phyloP scores from a whole-genome alignment of 164 flowering plant species.

The Vitis amurensis region DNA sequence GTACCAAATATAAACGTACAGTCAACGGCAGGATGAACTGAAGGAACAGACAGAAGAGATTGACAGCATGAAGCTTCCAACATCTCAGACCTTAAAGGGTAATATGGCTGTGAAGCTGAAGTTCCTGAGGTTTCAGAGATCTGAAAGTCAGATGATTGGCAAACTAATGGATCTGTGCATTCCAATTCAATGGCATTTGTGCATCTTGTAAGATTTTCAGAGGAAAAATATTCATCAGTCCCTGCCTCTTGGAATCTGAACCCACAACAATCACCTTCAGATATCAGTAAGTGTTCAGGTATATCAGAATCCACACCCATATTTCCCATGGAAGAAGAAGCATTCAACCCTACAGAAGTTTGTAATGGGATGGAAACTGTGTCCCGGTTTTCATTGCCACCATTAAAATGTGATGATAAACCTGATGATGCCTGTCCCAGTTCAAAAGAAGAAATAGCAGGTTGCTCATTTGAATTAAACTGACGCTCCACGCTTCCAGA shows the following conservation, averaged over 20 bases:
- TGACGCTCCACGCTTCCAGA: slow-evolving; percentile 23
- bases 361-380: slow-evolving; percentile 24
- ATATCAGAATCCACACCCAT: slow-evolving; percentile 26
- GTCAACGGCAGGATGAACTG: slow-evolving; percentile 24
- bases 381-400: slow-evolving; percentile 28
- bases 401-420: slow-evolving; percentile 23
- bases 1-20: slow-evolving; percentile 17
- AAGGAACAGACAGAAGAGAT: slow-evolving; percentile 17
- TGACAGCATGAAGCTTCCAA: slow-evolving; percentile 35
- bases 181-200: slow-evolving; percentile 22
- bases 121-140: slow-evolving; percentile 25
- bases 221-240: slow-evolving; percentile 26
- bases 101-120: slow-evolving; percentile 25
- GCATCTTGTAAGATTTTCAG: slow-evolving; percentile 24
- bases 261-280: slow-evolving; percentile 39
- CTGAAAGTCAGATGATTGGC: slow-evolving; percentile 30
- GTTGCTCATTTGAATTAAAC: slow-evolving; percentile 31
- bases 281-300: slow-evolving; percentile 26
- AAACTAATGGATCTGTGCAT: slow-evolving; percentile 26
- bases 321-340: slow-evolving; percentile 32
- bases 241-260: slow-evolving; percentile 33
- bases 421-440: slow-evolving; percentile 34
- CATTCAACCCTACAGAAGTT: slow-evolving; percentile 21
- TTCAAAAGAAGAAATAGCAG: slow-evolving; percentile 33
- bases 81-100: slow-evolving; percentile 28